Evolutionary conservation across 176 grass and related monocot species (phyloP).

Genomic region (Phragmites australis): DNA sequence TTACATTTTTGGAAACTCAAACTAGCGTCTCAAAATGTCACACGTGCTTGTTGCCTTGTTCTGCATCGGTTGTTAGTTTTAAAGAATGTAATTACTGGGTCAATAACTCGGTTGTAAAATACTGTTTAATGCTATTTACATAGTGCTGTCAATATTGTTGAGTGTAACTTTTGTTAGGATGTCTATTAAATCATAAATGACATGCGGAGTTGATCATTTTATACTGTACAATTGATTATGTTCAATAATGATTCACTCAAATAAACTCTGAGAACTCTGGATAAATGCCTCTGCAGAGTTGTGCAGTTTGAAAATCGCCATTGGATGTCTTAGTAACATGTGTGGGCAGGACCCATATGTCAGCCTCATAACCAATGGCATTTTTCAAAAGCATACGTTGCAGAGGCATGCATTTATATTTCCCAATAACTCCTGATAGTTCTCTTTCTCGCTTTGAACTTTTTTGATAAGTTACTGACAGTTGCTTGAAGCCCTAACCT

Average conservation of each 20-base stretch:
- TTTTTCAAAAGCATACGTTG: background rate
- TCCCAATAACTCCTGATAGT: background rate
- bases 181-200: conserved; percentile 12
- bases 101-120: background rate
- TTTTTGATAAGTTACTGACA: conserved; percentile 10
- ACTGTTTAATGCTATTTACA: background rate
- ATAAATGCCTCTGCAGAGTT: background rate
- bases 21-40: background rate
- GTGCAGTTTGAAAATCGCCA: background rate
- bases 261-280: background rate
- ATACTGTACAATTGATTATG: background rate
- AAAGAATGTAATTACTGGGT: background rate
- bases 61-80: conserved; percentile 1
- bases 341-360: background rate
- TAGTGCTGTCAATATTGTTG: background rate
- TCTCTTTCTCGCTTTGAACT: background rate
- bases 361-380: background rate
- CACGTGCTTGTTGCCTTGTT: background rate
- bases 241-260: background rate
- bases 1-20: conserved; percentile 22
- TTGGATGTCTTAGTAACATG: background rate
- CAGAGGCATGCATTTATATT: background rate
- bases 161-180: conserved; percentile 10
- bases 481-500: conserved; percentile 13
- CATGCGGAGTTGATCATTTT: background rate